Base-by-base conservation (phyloP, 2,329 filamentous ascomycete species). In the Fusarium chuoi region DNA sequence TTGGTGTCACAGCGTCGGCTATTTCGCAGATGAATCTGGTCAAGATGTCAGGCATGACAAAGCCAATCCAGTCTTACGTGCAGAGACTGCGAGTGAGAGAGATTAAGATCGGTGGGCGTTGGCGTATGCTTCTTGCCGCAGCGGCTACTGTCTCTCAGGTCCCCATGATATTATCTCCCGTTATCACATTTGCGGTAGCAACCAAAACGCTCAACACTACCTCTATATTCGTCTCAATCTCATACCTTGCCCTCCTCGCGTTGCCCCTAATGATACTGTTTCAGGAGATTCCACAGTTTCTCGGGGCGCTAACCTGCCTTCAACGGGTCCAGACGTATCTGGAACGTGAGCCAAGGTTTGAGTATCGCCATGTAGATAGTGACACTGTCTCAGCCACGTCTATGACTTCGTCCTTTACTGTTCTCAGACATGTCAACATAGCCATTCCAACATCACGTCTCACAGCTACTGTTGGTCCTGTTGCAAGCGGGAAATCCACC, bases 401-500 rank as follows among this genome's bases (percentile, higher is more conserved):
- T 30, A 0, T n/a, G 14, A 9, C 51, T 14, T n/a, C 24, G 3
- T 4, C 22, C 2, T 30, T 6, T 30, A 11, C 62, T 36, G 69
- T 67, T 14, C 51, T 79, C 5, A 74, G 57, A 7, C 33, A 44
- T 17, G 75, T 77, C 61, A 67, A 68, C 30, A 60, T 44, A 2
- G 59, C 30, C 0, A 73, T 74, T 48, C 75, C 57, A 26, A 51
- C 45, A 11, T 58, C 65, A 4, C 48, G 54, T n/a, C 64, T 83
- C 10, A 83, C 79, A 1, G 70, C 83, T 1, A 66, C 85, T 5
- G 69, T 82, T 11, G 84, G 84, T 1, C 82, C 82, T 3, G 80
- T 84, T 4, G 80, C 75, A 2, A 79, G 73, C 7, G 79, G 80
- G 1, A 82, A 86, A 60, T 82, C 82, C 0, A 83, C 82, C 0